Conservation (phyloP, 169 alveolate species). For the Babesia gibsoni region DNA sequence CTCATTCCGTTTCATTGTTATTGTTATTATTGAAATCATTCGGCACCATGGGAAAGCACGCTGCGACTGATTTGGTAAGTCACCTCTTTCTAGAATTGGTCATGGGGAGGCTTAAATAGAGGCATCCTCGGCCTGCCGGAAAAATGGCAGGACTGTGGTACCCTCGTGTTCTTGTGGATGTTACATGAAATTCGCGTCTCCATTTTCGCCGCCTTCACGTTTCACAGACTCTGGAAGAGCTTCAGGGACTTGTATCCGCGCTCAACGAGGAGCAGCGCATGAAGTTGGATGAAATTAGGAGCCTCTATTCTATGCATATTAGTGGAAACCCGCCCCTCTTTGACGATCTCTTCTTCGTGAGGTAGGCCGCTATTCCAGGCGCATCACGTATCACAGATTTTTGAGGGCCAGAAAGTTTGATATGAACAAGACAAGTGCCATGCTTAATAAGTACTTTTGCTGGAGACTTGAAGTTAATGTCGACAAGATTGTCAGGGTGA, state of each 20-base stretch:
- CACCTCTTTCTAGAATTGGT: neutral
- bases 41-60: constrained; percentile 32
- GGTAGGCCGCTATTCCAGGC: neutral
- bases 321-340: constrained; percentile 43
- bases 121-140: neutral
- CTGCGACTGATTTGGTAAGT: constrained; percentile 60
- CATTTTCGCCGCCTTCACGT: no score
- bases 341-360: constrained; percentile 63
- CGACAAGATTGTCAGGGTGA: constrained; percentile 36
- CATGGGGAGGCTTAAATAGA: neutral
- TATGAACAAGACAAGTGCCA: constrained; percentile 65
- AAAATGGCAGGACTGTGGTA: no score
- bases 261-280: constrained; percentile 46
- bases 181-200: no score
- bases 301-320: constrained; percentile 30
- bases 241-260: constrained; percentile 63
- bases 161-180: no score
- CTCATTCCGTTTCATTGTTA: no score
- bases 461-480: constrained; percentile 67
- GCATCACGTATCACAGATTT: constrained; percentile 30
- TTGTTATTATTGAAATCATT: no score
- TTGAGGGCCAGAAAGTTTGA: constrained; percentile 72
- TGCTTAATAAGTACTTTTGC: constrained; percentile 68
- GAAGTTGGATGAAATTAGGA: constrained; percentile 41
- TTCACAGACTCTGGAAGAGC: constrained; percentile 60